Evolutionary conservation across 208 protist genomes (phyloP).

Genomic region (Trypanosoma melophagium): DNA sequence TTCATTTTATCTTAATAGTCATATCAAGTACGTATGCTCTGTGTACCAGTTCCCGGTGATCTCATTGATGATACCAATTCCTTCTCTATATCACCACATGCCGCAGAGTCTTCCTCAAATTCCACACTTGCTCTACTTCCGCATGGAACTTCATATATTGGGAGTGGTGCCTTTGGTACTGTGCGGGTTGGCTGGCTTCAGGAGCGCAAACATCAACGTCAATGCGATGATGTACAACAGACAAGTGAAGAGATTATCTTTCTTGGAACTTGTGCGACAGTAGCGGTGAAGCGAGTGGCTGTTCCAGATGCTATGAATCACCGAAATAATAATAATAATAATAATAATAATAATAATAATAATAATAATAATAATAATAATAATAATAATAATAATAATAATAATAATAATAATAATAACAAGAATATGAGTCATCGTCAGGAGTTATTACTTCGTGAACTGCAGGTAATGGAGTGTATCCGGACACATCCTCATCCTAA

Average conservation of each 20-base stretch:
- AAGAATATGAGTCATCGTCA: neutral
- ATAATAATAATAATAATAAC: too few relatives aligned
- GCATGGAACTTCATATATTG: slow-evolving; percentile 9
- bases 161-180: slow-evolving; percentile 30
- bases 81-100: neutral
- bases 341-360: too few relatives aligned
- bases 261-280: slow-evolving; percentile 21
- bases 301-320: neutral
- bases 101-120: neutral
- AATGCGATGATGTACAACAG: neutral
- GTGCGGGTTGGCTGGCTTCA: slow-evolving; percentile 36
- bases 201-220: slow-evolving; percentile 9
- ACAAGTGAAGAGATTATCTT: neutral
- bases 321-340: too few relatives aligned
- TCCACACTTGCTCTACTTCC: neutral
- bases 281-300: slow-evolving; percentile 34
- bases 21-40: slow-evolving; percentile 8
- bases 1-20: slow-evolving; percentile 30
- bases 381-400: too few relatives aligned
- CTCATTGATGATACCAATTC: neutral
- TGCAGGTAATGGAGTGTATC: slow-evolving; percentile 33
- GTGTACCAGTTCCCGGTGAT: neutral
- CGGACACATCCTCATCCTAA: slow-evolving; percentile 35
- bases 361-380: too few relatives aligned
- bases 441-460: slow-evolving; percentile 26